Evolutionary conservation across 164 flowering plant genomes (phyloP), one percentile per base, ranked within the genome.

Genomic region (Macadamia integrifolia): DNA sequence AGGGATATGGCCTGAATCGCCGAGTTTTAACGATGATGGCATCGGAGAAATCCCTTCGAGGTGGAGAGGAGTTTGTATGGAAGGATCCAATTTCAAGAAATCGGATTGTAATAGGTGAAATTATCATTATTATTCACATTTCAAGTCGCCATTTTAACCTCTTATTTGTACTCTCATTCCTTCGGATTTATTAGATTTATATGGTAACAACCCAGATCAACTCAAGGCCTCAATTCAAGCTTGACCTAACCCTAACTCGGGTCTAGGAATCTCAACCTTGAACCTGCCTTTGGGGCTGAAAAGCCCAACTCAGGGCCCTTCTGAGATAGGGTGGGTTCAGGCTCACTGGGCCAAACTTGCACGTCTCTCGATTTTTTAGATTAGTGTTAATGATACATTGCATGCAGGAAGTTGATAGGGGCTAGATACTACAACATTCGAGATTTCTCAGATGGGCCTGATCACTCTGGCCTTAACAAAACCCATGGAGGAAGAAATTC

Each of bases 61-160:
- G 77, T 90, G 91, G 96, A 85, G 82, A 75, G 96, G 96, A 67
- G 77, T 77, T 63, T 90, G 96, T 83, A 86, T 88, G 93, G 88
- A 87, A 62, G 90, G 87, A 15, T 52, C 79, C 35, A 84, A 85
- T 68, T 88, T 86, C 72, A 82, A 77, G 35, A 85, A 82, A 69
- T 80, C 86, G 42, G 61, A 80, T 12, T 88, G 96, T 61, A 90
- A 87, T 66, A 86, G 91, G 94, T 87, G 35, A 65, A 23, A 23
- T 23, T 23, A 23, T 53, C 29, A 29, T 53, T 23, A 3, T 15
- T 13, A 2, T 32, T 29, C 40, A 0, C 4, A 23, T 31, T 23
- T 43, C 48, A 43, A 43, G 48, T 23, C 23, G 23, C 23, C 23
- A 23, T 23, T 23, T 23, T 23, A 23, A 23, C 23, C 23, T 23